Base-by-base conservation (phyloP, 1,284 basidiomycete species). In the Naganishia albida region DNA sequence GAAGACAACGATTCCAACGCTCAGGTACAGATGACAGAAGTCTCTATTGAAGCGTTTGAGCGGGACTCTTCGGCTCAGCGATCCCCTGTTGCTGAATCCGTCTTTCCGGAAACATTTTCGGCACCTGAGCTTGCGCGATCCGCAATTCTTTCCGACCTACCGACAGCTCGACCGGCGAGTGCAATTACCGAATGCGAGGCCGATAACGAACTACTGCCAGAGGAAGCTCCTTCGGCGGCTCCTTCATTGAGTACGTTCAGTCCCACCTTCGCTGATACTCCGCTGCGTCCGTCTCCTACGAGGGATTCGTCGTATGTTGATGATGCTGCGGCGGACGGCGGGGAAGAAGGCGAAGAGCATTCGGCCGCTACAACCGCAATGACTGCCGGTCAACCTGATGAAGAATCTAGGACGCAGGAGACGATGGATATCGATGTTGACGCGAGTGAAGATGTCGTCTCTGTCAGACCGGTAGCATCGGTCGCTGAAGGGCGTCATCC, bases 101-200 rank as follows among this genome's bases (percentile, higher is more conserved):
- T 20, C 23, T 2, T 48, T 48, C 20, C 46, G n/a, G 46, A 23
- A 18, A 25, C 3, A 2, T 23, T 20, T 48, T 20, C 10, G 23
- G 46, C 10, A 6, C 46, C 20, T 6, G n/a, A 23, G 10, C n/a
- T 48, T 25, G 13, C 46, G 8, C 46, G 23, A 23, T 48, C 46
- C 8, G 4, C 23, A 13, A 23, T 12, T 7, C n/a, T 12, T 23
- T 20, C 20, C 46, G 10, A 12, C 46, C 23, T 20, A 2, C 46
- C 18, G 10, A 20, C n/a, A 48, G n/a, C 46, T 48, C 46, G 16
- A 2, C 46, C 46, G 20, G 23, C 46, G 30, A 44, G 42, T 26
- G 12, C 38, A 38, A 26, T 23, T 38, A 44, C 42, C 23, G 49
- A 62, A 49, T 44, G 34, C 23, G 52, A 55, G 49, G 52, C 43